Conservation (phyloP, 305 asterid genomes). For the Ruellia speciosa region DNA sequence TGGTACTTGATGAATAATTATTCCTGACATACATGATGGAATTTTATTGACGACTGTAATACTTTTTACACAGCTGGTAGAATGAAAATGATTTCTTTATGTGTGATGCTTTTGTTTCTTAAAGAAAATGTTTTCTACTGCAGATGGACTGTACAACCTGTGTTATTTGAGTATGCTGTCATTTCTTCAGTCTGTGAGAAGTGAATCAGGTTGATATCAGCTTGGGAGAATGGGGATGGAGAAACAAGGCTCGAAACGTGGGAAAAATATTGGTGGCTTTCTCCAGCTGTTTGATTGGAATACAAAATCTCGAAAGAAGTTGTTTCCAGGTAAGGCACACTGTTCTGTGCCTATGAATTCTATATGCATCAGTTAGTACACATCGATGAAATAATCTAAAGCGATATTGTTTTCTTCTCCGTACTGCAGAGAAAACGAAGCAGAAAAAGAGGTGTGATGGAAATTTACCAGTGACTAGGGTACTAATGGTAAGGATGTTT, state of each 20-base stretch:
- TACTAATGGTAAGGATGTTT: conserved; percentile 39
- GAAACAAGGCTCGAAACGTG: conserved; percentile 50
- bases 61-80: no score
- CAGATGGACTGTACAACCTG: conserved; percentile 31
- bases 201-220: conserved; percentile 20
- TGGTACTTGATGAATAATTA: conserved; percentile 6
- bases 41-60: neutral
- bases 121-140: conserved; percentile 9
- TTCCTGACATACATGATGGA: neutral
- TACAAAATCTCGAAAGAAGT: conserved; percentile 76
- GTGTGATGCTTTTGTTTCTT: neutral
- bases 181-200: conserved; percentile 19
- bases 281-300: conserved; percentile 89
- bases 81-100: neutral
- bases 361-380: no score
- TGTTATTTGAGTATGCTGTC: conserved; percentile 11
- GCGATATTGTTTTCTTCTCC: conserved; percentile 10
- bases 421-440: conserved; percentile 53
- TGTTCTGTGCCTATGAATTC: no score
- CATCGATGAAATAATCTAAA: neutral
- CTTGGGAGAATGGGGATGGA: conserved; percentile 48
- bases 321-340: conserved; percentile 44
- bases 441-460: conserved; percentile 61
- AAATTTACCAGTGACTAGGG: conserved; percentile 48
- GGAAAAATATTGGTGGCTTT: conserved; percentile 71